These are phyloP conservation scores for Tricholoma furcatifolium DNA, from an alignment of 768 basidiomycete species.

Conservation along the genomic window DNA sequence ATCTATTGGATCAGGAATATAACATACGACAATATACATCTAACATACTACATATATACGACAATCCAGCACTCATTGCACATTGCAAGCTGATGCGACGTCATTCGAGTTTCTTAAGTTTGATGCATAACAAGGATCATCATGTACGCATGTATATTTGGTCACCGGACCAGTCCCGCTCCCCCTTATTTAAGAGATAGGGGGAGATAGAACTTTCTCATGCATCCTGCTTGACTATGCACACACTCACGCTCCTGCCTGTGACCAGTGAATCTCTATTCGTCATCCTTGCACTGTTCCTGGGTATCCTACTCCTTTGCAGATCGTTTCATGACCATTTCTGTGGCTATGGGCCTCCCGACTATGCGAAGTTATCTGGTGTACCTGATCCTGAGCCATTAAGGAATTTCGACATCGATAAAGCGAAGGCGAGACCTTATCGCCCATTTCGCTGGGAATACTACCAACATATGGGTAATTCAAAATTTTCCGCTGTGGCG, in stretches of 20 bases:
- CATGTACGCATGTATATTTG: too few species aligned
- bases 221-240: too few species aligned
- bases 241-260: too few species aligned
- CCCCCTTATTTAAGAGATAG: too few species aligned
- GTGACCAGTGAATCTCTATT: background rate
- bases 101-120: too few species aligned
- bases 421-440: slow-evolving; percentile 47
- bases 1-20: background rate
- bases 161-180: too few species aligned
- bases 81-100: too few species aligned
- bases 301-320: background rate
- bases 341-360: slow-evolving; percentile 10
- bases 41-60: background rate
- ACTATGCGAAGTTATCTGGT: slow-evolving; percentile 44
- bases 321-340: background rate
- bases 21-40: background rate
- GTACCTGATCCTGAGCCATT: slow-evolving; percentile 42
- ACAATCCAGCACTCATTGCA: too few species aligned
- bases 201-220: too few species aligned
- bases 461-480: slow-evolving; percentile 51
- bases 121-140: too few species aligned
- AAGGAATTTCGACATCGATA: slow-evolving; percentile 39
- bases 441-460: slow-evolving; percentile 56
- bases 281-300: background rate
- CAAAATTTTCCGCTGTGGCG: background rate